These are phyloP conservation scores for Monascus purpureus DNA, from an alignment of 495 filamentous ascomycete species.

Conservation along the genomic window DNA sequence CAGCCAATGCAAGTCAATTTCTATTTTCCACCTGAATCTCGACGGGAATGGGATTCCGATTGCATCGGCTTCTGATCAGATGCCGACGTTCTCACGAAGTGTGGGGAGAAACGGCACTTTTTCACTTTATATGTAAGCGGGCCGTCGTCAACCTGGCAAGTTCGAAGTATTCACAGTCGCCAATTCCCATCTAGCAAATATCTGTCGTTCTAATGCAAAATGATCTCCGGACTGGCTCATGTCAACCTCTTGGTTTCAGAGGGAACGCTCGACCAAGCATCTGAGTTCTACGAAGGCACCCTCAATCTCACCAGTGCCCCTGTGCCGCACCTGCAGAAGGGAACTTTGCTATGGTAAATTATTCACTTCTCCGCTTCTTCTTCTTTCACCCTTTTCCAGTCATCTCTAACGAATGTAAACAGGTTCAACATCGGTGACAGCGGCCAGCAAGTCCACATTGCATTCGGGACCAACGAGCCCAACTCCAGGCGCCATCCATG, in stretches of 20 bases:
- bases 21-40: too few species aligned
- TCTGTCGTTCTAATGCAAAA: too few species aligned
- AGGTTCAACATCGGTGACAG: constrained; percentile 43
- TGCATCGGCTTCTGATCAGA: too few species aligned
- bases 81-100: too few species aligned
- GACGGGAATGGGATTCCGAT: too few species aligned
- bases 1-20: too few species aligned
- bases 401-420: not conserved
- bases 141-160: too few species aligned
- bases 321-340: constrained; percentile 37
- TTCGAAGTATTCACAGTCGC: too few species aligned
- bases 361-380: not conserved
- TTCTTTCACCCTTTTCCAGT: not conserved
- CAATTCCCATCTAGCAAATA: too few species aligned
- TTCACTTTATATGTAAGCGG: too few species aligned
- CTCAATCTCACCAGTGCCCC: constrained; percentile 34
- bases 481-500: constrained; percentile 39
- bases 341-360: constrained; percentile 34
- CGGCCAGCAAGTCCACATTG: constrained; percentile 48
- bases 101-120: too few species aligned
- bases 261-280: constrained; percentile 37
- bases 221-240: constrained; percentile 48
- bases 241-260: constrained; percentile 44
- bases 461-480: constrained; percentile 33
- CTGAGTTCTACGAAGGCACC: constrained; percentile 41